Conservation (phyloP, 305 asterid species). For the Withania somnifera region DNA sequence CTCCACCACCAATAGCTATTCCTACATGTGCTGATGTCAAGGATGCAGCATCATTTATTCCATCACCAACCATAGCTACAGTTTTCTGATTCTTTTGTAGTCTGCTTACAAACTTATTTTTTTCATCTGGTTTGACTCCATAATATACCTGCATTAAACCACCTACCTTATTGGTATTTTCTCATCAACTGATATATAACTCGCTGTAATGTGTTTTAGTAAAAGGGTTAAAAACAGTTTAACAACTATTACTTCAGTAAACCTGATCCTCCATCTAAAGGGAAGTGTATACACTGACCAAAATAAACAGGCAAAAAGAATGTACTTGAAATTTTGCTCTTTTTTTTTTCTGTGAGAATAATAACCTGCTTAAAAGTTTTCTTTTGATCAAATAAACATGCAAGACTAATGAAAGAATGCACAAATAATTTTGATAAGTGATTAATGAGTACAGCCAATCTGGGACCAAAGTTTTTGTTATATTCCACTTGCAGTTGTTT, state of each 20-base stretch:
- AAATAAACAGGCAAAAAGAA: neutral
- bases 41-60: constrained; percentile 97
- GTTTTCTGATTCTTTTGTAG: constrained; percentile 57
- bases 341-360: no score
- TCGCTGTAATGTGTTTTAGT: neutral
- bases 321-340: neutral
- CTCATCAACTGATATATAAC: neutral
- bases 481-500: neutral
- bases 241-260: neutral
- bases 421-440: neutral
- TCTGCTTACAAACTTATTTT: constrained; percentile 56
- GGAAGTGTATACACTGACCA: neutral
- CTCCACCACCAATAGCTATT: constrained; percentile 90
- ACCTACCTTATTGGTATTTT: neutral
- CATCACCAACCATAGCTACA: constrained; percentile 99
- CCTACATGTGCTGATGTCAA: constrained; percentile 92
- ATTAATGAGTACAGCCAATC: neutral
- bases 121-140: constrained; percentile 85
- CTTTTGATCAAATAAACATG: neutral
- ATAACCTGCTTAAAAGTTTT: no score
- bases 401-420: neutral
- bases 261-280: neutral
- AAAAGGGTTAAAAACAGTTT: neutral
- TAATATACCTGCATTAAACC: constrained; percentile 57
- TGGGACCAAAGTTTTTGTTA: neutral